A percentile compares a stretch with the other conserved stretches of the same genome.
phyloP scores from a whole-genome alignment of 202 grass and related monocot genomes.

The Saccharum hybrid region DNA sequence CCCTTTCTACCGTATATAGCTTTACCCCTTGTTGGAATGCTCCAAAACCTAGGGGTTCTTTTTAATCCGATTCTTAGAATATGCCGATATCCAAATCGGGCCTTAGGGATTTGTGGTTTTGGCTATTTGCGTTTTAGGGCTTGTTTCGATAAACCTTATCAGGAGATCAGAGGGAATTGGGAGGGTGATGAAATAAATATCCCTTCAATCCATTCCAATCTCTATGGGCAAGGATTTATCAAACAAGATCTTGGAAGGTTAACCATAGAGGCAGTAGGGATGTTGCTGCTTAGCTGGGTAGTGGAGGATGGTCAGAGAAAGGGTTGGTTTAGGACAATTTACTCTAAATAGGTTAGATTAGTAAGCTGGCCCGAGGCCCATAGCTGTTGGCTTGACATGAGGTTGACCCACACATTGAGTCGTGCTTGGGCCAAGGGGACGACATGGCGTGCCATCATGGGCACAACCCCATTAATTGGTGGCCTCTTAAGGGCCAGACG shows the following conservation, averaged over 20 bases:
- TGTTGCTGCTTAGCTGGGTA: background rate
- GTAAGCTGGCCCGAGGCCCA: background rate
- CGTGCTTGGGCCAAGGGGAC: too few species aligned
- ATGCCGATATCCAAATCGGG: background rate
- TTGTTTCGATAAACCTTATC: background rate
- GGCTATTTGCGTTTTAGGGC: background rate
- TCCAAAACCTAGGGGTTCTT: too few species aligned
- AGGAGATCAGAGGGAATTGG: too few species aligned
- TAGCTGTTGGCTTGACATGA: background rate
- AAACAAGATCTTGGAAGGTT: background rate
- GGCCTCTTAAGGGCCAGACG: background rate
- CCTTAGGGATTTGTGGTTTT: background rate
- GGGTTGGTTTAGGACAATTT: background rate
- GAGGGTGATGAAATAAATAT: background rate
- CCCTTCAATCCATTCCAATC: background rate
- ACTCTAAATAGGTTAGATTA: background rate
- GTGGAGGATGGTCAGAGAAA: background rate
- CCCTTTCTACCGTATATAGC: background rate
- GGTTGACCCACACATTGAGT: background rate
- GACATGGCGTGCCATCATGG: too few species aligned
- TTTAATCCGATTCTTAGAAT: background rate
- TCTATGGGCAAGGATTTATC: background rate
- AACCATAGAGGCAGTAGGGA: background rate
- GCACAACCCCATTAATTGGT: too few species aligned
- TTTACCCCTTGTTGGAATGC: background rate